A percentile compares a stretch with the other conserved stretches of the same genome.
These are phyloP conservation scores for Amanita brunnescens DNA, from an alignment of 768 basidiomycete genomes.

Conservation along the genomic window DNA sequence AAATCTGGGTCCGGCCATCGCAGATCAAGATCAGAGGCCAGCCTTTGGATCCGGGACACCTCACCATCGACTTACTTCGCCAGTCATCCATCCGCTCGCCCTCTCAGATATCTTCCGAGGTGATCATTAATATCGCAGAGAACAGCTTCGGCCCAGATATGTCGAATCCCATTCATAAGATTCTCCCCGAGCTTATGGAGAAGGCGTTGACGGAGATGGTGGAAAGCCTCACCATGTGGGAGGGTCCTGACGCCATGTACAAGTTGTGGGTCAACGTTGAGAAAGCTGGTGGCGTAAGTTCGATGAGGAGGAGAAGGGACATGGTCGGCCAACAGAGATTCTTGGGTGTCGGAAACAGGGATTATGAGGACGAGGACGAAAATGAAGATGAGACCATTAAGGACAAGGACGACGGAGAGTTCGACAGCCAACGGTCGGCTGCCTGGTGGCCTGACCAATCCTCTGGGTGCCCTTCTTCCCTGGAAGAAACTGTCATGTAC, in stretches of 20 bases:
- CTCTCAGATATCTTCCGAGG: conserved; percentile 43
- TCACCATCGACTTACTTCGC: conserved; percentile 47
- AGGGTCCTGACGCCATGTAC: conserved; percentile 30
- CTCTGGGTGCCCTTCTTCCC: conserved; percentile 50
- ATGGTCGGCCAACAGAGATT: conserved; percentile 30
- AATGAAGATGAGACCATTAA: conserved; percentile 27
- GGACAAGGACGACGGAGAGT: conserved; percentile 27
- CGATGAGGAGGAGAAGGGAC: conserved; percentile 24
- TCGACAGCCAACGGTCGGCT: conserved; percentile 30
- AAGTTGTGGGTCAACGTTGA: conserved; percentile 33
- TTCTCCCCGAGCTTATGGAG: conserved; percentile 33
- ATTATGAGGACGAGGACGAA: conserved; percentile 28
- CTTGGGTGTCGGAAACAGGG: conserved; percentile 31
- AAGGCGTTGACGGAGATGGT: conserved; percentile 26
- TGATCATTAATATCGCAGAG: conserved; percentile 54
- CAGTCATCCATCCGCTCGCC: conserved; percentile 38
- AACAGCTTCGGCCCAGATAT: conserved; percentile 37
- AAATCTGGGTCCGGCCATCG: conserved; percentile 29
- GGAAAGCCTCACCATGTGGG: conserved; percentile 35
- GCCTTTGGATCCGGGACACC: conserved; percentile 30
- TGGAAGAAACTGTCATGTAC: conserved; percentile 55
- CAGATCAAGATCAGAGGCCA: conserved; percentile 41
- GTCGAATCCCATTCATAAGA: conserved; percentile 10
- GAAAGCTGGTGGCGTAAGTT: conserved; percentile 26
- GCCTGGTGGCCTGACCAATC: conserved; percentile 67